A percentile compares a stretch with the other conserved stretches of the same genome.
Conservation (phyloP, 2,329 filamentous ascomycete species). For the Chalaropsis ovoidea region DNA sequence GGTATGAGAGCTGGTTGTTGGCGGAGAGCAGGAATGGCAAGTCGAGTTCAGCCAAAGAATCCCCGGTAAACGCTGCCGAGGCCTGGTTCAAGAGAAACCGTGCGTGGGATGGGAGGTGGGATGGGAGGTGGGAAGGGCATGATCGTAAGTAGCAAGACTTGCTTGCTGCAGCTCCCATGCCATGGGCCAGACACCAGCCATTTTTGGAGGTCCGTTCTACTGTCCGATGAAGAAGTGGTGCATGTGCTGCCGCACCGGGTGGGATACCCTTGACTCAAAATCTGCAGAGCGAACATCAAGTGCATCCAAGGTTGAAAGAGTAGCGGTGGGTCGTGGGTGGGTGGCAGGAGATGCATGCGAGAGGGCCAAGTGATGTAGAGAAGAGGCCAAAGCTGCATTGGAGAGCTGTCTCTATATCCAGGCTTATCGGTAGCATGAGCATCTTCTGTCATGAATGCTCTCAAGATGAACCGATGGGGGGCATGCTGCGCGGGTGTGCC, state of each 20-base stretch:
- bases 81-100: not conserved
- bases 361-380: not conserved
- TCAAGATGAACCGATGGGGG: not conserved
- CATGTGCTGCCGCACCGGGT: slow-evolving; percentile 4
- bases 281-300: slow-evolving; percentile 5
- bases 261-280: slow-evolving; percentile 14
- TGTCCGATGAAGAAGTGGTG: not conserved
- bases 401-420: not conserved
- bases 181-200: slow-evolving; percentile 1
- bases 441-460: not conserved
- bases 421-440: not conserved
- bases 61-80: not conserved
- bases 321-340: slow-evolving; percentile 4
- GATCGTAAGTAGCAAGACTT: not conserved
- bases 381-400: not conserved
- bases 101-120: not conserved
- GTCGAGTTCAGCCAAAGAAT: not conserved
- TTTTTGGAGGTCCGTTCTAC: not conserved
- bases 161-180: not conserved
- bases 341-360: not conserved
- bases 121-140: not conserved
- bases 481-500: not conserved
- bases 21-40: not conserved
- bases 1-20: not conserved
- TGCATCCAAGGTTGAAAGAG: not conserved